phyloP scores from a whole-genome alignment of 202 grass and related monocot genomes.

The Dendrocalamus latiflorus region DNA sequence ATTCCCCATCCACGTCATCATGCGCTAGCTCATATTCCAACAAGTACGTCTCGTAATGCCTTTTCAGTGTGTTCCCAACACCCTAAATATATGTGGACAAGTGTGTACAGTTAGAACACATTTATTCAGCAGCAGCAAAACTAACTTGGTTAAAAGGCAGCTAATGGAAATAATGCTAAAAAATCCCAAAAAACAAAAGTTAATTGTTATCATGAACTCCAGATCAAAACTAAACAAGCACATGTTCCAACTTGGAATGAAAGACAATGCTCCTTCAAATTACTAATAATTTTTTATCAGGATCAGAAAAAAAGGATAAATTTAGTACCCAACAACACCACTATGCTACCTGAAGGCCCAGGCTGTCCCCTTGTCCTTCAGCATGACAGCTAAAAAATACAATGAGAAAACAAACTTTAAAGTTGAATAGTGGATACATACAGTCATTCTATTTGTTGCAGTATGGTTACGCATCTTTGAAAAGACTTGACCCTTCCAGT shows the following conservation, averaged over 20 bases:
- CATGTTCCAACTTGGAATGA: background rate
- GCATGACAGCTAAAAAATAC: background rate
- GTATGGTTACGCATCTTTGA: too few relatives aligned
- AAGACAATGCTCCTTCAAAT: background rate
- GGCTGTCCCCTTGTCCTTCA: background rate
- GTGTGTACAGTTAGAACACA: background rate
- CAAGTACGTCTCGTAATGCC: slow-evolving; percentile 93
- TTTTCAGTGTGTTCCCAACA: slow-evolving; percentile 96
- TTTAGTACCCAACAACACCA: background rate
- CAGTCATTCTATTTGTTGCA: too few relatives aligned
- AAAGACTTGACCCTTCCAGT: too few relatives aligned
- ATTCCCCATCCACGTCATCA: too few relatives aligned
- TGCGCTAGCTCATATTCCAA: slow-evolving; percentile 95
- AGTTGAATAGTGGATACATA: too few relatives aligned
- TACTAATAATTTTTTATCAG: background rate
- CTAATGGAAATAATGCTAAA: background rate
- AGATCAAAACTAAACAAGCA: background rate
- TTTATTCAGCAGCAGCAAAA: slow-evolving; percentile 1
- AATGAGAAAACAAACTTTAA: background rate
- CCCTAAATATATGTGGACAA: slow-evolving; percentile 47
- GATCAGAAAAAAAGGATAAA: background rate
- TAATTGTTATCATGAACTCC: background rate
- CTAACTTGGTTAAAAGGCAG: slow-evolving; percentile 2
- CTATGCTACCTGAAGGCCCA: background rate
- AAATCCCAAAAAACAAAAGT: background rate